phyloP scores from a whole-genome alignment of 345 rosid genomes.

The Noccaea bulbosa region DNA sequence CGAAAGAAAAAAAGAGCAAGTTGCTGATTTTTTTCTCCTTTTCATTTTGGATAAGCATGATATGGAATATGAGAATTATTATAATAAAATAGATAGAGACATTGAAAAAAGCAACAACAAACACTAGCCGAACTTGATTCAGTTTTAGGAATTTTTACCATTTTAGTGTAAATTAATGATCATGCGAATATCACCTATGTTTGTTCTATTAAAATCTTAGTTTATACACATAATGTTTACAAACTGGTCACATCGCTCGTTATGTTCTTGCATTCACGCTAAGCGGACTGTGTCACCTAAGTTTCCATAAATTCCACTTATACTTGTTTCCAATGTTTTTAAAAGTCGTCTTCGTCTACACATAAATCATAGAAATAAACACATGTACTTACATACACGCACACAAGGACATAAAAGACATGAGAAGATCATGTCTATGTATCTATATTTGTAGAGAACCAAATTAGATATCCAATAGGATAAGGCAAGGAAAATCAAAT shows the following conservation, averaged over 20 bases:
- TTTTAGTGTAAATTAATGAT: constrained; percentile 29
- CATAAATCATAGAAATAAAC: constrained; percentile 16
- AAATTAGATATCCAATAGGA: constrained; percentile 34
- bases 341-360: constrained; percentile 24
- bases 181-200: constrained; percentile 8
- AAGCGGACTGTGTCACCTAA: constrained; percentile 43
- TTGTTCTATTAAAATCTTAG: background rate
- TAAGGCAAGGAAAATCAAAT: constrained; percentile 28
- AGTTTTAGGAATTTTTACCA: background rate
- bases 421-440: constrained; percentile 31
- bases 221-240: background rate
- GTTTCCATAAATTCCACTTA: constrained; percentile 36
- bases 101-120: constrained; percentile 15
- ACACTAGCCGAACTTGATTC: background rate
- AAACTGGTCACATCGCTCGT: constrained; percentile 20
- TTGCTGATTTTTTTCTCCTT: constrained; percentile 30
- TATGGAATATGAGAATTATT: constrained; percentile 32
- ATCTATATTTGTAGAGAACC: constrained; percentile 25
- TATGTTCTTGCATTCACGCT: constrained; percentile 30
- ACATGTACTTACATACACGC: constrained; percentile 38
- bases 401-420: constrained; percentile 30
- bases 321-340: constrained; percentile 38
- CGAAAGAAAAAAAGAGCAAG: constrained; percentile 14
- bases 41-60: constrained; percentile 39
- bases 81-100: constrained; percentile 29